These are phyloP conservation scores for Arachis stenosperma DNA, from an alignment of 306 rosid species.

Conservation along the genomic window DNA sequence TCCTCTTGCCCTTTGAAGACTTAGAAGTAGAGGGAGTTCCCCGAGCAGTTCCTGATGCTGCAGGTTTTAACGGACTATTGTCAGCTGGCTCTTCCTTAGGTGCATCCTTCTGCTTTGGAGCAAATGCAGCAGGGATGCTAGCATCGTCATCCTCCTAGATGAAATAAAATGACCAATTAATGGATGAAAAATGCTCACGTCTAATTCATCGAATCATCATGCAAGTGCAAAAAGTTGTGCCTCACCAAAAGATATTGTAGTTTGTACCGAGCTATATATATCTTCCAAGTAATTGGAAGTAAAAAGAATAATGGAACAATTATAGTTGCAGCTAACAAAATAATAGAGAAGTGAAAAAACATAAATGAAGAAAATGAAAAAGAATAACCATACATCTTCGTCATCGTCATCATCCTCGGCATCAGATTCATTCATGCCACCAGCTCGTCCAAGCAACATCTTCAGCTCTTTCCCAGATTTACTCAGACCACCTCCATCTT, in stretches of 20 bases:
- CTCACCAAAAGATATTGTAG: slow-evolving; percentile 8
- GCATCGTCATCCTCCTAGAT: slow-evolving; percentile 67
- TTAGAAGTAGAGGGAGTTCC: slow-evolving; percentile 65
- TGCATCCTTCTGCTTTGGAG: slow-evolving; percentile 74
- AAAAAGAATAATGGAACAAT: slow-evolving; percentile 9
- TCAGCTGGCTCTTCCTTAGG: slow-evolving; percentile 78
- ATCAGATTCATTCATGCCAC: slow-evolving; percentile 73
- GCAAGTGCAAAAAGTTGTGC: slow-evolving; percentile 1
- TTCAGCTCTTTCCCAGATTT: slow-evolving; percentile 88
- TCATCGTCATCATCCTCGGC: slow-evolving; percentile 79
- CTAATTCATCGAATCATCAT: slow-evolving; percentile 11
- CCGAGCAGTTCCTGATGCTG: slow-evolving; percentile 54
- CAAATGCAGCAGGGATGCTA: slow-evolving; percentile 46
- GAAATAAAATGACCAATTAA: slow-evolving; percentile 39
- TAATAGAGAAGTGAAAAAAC: not conserved
- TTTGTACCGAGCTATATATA: not conserved
- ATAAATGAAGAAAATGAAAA: not conserved
- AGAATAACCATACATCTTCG: slow-evolving; percentile 48
- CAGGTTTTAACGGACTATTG: slow-evolving; percentile 65
- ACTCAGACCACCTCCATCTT: slow-evolving; percentile 77
- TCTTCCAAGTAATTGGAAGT: slow-evolving; percentile 4
- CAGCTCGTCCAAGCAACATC: slow-evolving; percentile 72
- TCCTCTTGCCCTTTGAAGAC: slow-evolving; percentile 76
- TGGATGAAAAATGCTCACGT: slow-evolving; percentile 3
- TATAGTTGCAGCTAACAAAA: slow-evolving; percentile 2